These are phyloP conservation scores for Epicoccum sorghinum DNA, from an alignment of 2,329 filamentous ascomycete genomes.

Conservation along the genomic window DNA sequence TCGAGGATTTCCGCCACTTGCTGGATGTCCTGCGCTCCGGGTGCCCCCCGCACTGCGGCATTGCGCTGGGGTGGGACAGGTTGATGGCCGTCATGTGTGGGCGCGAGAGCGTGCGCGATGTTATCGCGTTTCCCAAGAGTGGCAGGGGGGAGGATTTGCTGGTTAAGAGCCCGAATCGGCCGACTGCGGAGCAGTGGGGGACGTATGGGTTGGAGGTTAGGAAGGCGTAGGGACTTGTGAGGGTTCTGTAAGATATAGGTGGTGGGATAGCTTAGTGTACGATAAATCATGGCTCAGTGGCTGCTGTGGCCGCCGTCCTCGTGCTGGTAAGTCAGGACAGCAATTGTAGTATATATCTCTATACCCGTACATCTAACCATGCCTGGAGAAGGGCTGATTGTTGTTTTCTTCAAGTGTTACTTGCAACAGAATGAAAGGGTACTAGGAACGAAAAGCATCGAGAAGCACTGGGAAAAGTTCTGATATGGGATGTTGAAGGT, in stretches of 20 bases:
- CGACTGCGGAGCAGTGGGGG: constrained; percentile 66
- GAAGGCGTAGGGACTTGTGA: neutral
- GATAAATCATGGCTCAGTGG: no score
- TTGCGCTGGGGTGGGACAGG: constrained; percentile 91
- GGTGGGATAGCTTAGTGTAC: neutral
- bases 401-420: no score
- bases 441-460: no score
- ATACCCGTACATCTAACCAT: no score
- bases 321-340: no score
- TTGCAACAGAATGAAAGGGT: no score
- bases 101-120: constrained; percentile 80
- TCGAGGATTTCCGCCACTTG: constrained; percentile 85
- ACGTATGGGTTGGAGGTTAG: constrained; percentile 62
- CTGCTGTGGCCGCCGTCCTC: no score
- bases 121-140: constrained; percentile 96
- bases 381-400: no score
- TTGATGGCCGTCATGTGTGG: constrained; percentile 80
- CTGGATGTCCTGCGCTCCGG: constrained; percentile 81
- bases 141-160: constrained; percentile 86
- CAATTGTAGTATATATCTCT: no score
- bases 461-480: no score
- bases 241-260: neutral
- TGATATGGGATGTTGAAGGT: no score
- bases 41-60: constrained; percentile 92
- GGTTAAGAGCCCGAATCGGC: constrained; percentile 74